Base-by-base conservation (phyloP, 257 asterid species). In the Fraxinus cuspidata region DNA sequence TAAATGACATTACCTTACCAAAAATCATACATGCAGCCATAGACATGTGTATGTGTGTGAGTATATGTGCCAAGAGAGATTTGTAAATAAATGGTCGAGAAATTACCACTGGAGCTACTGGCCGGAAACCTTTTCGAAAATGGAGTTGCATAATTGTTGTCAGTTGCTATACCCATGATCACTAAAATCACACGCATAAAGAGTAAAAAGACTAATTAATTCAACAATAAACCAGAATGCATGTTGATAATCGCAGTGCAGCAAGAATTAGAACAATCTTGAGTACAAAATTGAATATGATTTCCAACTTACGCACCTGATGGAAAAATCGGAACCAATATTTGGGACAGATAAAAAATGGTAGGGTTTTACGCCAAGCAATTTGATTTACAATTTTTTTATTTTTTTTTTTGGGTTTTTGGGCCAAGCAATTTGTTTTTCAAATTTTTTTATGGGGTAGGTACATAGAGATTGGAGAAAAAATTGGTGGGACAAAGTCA, bases 121-220 rank as follows among this genome's bases (percentile, higher is more conserved):
- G 87, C 80, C 81, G 84, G 86, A 58, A n/a, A 77, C 81, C 94
- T 87, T 80, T 85, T 92, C 37, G 74, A 80, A 66, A 68, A 37
- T 12, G 89, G 74, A 27, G 37, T 79, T 74, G 44, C 82, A 31
- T 70, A 79, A 53, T 58, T 83, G 70, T 81, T 81, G 21, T 78
- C 90, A 49, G 77, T 23, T 23, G 77, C 86, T 56, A 83, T 90
- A 60, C 85, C 89, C 97, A 88, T 89, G 7, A 25, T 74, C 72
- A 72, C 90, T 80, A 71, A 70, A 74, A 69, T 58, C 70, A 77
- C 80, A 70, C 74, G 73, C 71, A 78, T 29, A 70, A 73, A 27
- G 72, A 56, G 38, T 31, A 74, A 4, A 51, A 74, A 60, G 29
- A 32, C 27, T 58, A 71, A 78, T 51, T 34, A 72, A 71, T 53